Base-by-base conservation (phyloP, 768 basidiomycete genomes). In the Gymnopilus junonius region DNA sequence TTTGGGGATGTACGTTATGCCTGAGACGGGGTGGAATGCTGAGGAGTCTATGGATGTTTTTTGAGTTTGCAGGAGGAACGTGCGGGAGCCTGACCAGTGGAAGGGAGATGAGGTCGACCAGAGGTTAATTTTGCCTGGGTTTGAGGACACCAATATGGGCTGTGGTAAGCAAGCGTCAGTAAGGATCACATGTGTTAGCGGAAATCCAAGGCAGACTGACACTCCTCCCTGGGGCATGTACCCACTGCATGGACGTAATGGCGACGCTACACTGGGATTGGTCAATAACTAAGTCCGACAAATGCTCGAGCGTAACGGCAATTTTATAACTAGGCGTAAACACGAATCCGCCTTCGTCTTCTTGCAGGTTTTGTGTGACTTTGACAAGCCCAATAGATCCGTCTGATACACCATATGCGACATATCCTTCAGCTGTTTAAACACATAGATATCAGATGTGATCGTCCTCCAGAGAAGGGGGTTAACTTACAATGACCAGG, bases 321-420 rank as follows among this genome's bases (percentile, higher is more conserved):
- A 85, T 62, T 35, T 71, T 71, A 68, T 80, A 82, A 46, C 75
- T 67, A 25, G 77, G 69, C 0, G 67, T 71, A 59, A 83, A 77
- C 0, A 71, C 63, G 23, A 76, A 68, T 1, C 57, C 43, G 4
- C 70, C 56, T 11, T 70, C 55, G n/a, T 69, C 66, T 7, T 70
- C 54, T 40, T 71, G 68, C 21, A 86, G 70, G 12, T 71, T 75
- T 69, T 89, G 89, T 17, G 73, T 78, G 29, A 91, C 72, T 67
- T 79, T 83, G 46, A 91, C 67, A 21, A 87, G 64, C n/a, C 82
- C 79, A 46, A 93, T 74, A 1, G 82, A 74, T 1, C 92, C 92
- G 66, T 87, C 82, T 25, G 87, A 78, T 14, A 81, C 75, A 14
- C 81, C 84, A 70, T 86, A 90, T 7, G 88, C 87, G 17, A 94